Base-by-base conservation (phyloP, 2,329 filamentous ascomycete genomes). In the Stemphylium beticola region DNA sequence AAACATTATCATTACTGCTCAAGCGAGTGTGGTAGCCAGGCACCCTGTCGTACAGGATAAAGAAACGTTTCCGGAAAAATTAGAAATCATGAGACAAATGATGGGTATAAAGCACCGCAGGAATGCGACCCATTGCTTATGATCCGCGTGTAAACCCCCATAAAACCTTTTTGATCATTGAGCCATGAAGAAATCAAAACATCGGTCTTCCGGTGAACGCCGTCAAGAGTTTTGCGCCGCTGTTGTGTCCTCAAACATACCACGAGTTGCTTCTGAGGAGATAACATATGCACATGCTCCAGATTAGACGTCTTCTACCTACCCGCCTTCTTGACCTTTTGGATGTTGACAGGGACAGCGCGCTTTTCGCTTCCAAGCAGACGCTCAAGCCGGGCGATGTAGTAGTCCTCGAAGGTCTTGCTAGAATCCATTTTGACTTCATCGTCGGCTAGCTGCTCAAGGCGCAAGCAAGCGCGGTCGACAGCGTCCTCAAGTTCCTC, bases 391-490 rank as follows among this genome's bases (percentile, higher is more conserved):
- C 67, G 60, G 34, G 52, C 46, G 15, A 68, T 39, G 42, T 71
- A 73, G 59, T 70, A 66, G 4, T 71, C 56, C 39, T 62, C 58
- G 5, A 64, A 40, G n/a, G 51, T 61, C 42, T 55, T 64, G 49
- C 53, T 61, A 1, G 58, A 39, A 20, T 71, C 61, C 1, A 46
- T 48, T 8, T 49, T 45, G 32, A 53, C 40, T 49, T 74, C 70
- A 33, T 74, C 72, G 7, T 57, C 24, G n/a, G 69, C 70, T n/a
- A 74, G 46, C 55, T 74, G 71, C 57, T 74, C 70, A 3, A 74
- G 61, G 17, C 60, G 58, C 51, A 60, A 29, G 20, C 67, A 44
- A 4, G 58, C 54, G 11, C 62, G 61, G 34, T 71, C 68, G 20
- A 71, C 44, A 7, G 45, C 31, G 2, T 68, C 65, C 44, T 71